Base-by-base conservation (phyloP, 441 rosid genomes). In the Erodium moschatum region DNA sequence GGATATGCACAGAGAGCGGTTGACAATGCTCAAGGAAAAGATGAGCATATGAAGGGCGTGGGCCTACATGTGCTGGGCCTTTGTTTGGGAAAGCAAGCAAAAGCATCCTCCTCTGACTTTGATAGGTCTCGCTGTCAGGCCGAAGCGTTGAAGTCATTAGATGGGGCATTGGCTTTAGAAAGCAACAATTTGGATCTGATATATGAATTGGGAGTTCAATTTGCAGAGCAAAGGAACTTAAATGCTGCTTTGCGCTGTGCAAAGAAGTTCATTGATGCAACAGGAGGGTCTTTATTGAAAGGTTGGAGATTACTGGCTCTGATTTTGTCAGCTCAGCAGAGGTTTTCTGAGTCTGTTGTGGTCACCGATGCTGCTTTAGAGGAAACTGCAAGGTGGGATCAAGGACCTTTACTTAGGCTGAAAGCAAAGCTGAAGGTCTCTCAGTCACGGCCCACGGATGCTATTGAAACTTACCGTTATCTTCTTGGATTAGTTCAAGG, bases 401-500 rank as follows among this genome's bases (percentile, higher is more conserved):
- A 87, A 78, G 92, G 88, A 69, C 89, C 89, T 42, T 73, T 93
- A 20, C 83, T 90, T 64, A 90, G 84, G 81, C 80, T 90, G 69
- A 93, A 93, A 78, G 97, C 96, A 35, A 93, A 88, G 81, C 77
- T 93, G 73, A 82, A 88, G 78, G 82, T 86, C 72, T 82, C 85
- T 54, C 92, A 83, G 72, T 84, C 94, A 18, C 76, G 73, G 56
- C 92, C 90, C 11, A 78, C 76, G 67, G 97, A 87, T 74, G 94
- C 96, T 40, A 84, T 93, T 67, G 89, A 93, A 73, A 90, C 91
- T 67, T 93, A 87, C 65, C 85, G 95, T 52, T 81, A 88, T 75
- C 92, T 93, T 77, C 90, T 93, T 64, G 98, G 96, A 0, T 75
- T 93, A 83, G 92, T 90, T 76, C 97, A 93, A 77, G 98, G 96